Base-by-base conservation (phyloP, 2,329 filamentous ascomycete species). In the Pseudocercospora cruenta region DNA sequence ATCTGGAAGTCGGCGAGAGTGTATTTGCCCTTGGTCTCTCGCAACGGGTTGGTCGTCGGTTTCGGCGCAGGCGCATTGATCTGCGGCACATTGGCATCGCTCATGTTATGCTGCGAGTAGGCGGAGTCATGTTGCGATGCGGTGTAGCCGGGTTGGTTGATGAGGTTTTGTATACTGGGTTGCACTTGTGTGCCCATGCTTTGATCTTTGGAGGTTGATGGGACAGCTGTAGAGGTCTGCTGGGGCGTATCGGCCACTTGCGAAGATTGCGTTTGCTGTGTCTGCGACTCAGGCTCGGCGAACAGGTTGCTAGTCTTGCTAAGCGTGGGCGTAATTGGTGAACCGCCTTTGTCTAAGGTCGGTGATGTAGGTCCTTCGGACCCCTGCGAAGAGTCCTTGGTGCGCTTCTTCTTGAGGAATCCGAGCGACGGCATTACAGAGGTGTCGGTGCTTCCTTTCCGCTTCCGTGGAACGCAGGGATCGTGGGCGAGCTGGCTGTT, bases 331-430 rank as follows among this genome's bases (percentile, higher is more conserved):
- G 82, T 62, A 82, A 82, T 69, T 19, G 75, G 73, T 61, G 74
- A 73, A 64, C 68, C 69, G 66, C 63, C 67, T 54, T 69, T 70
- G 62, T 69, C 70, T 39, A 68, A 90, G 72, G 85, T 85, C 76
- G 88, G 85, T 76, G 89, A 88, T 74, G 86, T 86, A 79, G 92
- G 89, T 78, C 80, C 79, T 89, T 70, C 67, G 78, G 80, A 80
- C 70, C 84, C 82, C 73, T 82, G 80, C 64, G 73, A 67, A 75
- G 89, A 91, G 84, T 97, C 93, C 88, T 93, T 96, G 83, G 93
- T 96, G 88, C 93, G 90, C 87, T 96, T 97, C 88, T 97, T 98
- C 88, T 97, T 97, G 79, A 98, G 88, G 79, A 97, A 93, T 81
- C 93, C 93, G 85, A 97, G 88, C 81, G 88, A 92, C 89, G 94